Percentiles rank a stretch among this genome's conserved stretches.
These are phyloP conservation scores for Anisodus tanguticus DNA, from an alignment of 257 asterid genomes.

Conservation along the genomic window DNA sequence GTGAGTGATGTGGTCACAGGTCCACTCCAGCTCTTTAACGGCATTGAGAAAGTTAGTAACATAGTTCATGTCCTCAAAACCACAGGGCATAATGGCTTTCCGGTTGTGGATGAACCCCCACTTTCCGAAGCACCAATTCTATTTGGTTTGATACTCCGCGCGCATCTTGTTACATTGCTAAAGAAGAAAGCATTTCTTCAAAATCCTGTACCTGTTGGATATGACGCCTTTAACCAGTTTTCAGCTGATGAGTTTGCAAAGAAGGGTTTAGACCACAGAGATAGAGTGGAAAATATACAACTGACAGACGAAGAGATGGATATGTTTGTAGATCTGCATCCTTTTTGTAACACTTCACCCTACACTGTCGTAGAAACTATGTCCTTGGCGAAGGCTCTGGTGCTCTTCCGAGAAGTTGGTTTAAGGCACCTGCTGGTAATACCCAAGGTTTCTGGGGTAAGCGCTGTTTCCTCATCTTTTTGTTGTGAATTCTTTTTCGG, in stretches of 20 bases:
- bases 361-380: slow-evolving; percentile 85
- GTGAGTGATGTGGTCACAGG: slow-evolving; percentile 86
- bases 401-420: slow-evolving; percentile 86
- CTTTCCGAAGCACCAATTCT: slow-evolving; percentile 58
- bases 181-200: slow-evolving; percentile 61
- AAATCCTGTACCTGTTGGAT: slow-evolving; percentile 42
- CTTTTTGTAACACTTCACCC: slow-evolving; percentile 81
- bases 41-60: slow-evolving; percentile 77
- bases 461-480: slow-evolving; percentile 29
- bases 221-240: slow-evolving; percentile 43
- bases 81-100: slow-evolving; percentile 82
- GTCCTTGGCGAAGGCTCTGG: slow-evolving; percentile 83
- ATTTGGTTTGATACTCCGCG: slow-evolving; percentile 76
- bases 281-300: slow-evolving; percentile 56
- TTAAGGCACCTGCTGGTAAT: slow-evolving; percentile 87
- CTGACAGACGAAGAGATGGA: slow-evolving; percentile 83
- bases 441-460: slow-evolving; percentile 75
- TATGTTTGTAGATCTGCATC: slow-evolving; percentile 86
- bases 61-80: slow-evolving; percentile 73
- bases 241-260: slow-evolving; percentile 75
- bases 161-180: slow-evolving; percentile 74
- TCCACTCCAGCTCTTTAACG: slow-evolving; percentile 73
- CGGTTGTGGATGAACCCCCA: slow-evolving; percentile 81
- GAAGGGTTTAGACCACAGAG: slow-evolving; percentile 67
- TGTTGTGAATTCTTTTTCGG: not conserved